phyloP scores from a whole-genome alignment of 352 stramenopile genomes.

The Globisporangium cystogenes region DNA sequence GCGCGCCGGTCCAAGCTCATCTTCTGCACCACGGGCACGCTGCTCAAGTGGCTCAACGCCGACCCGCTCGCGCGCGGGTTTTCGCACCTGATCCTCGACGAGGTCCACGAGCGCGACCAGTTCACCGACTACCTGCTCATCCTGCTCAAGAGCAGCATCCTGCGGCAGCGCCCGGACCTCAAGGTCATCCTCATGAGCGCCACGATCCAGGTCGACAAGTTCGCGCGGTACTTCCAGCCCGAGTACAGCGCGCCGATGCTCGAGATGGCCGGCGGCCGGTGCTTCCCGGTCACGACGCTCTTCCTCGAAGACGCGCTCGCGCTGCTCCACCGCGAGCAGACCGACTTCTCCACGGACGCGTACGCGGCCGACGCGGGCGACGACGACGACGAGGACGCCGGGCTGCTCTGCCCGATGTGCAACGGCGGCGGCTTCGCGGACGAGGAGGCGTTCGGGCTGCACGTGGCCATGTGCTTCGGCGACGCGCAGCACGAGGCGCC shows the following conservation, averaged over 20 bases:
- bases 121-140: conserved; percentile 97
- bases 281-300: conserved; percentile 89
- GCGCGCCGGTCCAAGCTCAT: conserved; percentile 87
- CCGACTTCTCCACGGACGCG: conserved; percentile 14
- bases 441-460: conserved; percentile 84
- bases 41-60: conserved; percentile 80
- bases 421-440: conserved; percentile 53
- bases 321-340: conserved; percentile 28
- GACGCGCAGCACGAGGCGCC: conserved; percentile 16
- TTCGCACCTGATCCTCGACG: conserved; percentile 94
- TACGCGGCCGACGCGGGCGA: conserved; percentile 4
- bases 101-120: conserved; percentile 95
- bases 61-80: conserved; percentile 77
- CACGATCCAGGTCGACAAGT: conserved; percentile 93
- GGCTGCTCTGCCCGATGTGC: conserved; percentile 83
- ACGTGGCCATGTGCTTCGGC: conserved; percentile 80
- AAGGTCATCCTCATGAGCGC: conserved; percentile 95
- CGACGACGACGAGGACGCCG: conserved; percentile 10
- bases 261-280: conserved; percentile 79
- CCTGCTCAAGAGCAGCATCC: conserved; percentile 85
- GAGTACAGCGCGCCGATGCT: conserved; percentile 63
- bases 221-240: conserved; percentile 89
- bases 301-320: conserved; percentile 88
- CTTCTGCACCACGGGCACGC: conserved; percentile 97
- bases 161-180: conserved; percentile 75